Conservation (phyloP, 73 alveolate genomes). For the Paramecium primaurelia region DNA sequence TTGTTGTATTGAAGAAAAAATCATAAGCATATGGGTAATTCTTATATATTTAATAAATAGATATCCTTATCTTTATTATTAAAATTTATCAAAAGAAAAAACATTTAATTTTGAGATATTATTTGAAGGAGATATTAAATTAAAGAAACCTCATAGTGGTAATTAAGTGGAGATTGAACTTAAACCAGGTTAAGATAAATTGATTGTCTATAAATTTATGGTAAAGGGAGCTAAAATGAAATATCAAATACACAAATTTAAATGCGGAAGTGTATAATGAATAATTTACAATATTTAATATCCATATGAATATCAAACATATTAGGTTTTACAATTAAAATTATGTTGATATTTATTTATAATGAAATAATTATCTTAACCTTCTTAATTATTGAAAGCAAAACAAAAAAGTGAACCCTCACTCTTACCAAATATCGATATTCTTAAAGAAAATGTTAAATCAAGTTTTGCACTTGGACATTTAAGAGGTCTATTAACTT, state of each 20-base stretch:
- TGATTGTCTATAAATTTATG: neutral
- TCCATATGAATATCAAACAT: neutral
- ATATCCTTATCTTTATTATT: neutral
- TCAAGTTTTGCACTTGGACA: slow-evolving; percentile 25
- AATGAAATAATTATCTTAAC: neutral
- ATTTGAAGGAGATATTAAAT: slow-evolving; percentile 33
- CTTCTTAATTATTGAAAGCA: neutral
- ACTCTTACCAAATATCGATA: neutral
- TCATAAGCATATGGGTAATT: neutral
- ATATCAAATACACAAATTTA: neutral
- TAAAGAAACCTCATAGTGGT: slow-evolving; percentile 53
- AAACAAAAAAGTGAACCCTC: slow-evolving; percentile 39
- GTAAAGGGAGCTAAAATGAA: neutral
- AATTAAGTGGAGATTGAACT: neutral
- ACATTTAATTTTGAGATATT: neutral
- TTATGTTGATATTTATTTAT: neutral
- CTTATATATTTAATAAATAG: neutral
- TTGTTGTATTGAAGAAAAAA: neutral
- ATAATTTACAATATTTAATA: neutral
- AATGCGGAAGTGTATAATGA: neutral
- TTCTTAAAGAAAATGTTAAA: slow-evolving; percentile 10
- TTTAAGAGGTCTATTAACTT: neutral
- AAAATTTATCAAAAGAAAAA: neutral
- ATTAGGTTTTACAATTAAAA: neutral
- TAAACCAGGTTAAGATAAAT: neutral